These are phyloP conservation scores for Mycena leptocephala DNA, from an alignment of 768 basidiomycete genomes.

Conservation along the genomic window DNA sequence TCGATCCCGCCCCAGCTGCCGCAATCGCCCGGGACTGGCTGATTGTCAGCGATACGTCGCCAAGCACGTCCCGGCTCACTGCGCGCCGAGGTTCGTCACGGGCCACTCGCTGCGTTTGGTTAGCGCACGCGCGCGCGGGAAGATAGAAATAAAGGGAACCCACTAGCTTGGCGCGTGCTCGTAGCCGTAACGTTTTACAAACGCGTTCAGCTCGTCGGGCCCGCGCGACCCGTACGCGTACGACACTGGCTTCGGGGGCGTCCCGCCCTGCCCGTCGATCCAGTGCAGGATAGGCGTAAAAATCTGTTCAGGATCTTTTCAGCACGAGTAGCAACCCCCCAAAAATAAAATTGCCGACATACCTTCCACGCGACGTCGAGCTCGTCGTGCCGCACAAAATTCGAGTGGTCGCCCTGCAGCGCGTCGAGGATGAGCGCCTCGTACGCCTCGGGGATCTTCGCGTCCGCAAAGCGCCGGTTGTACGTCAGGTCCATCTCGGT, in stretches of 20 bases:
- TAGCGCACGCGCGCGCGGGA: too few species aligned
- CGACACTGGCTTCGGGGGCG: slow-evolving; percentile 77
- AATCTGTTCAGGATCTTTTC: slow-evolving; percentile 68
- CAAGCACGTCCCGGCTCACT: slow-evolving; percentile 1
- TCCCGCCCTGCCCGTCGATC: slow-evolving; percentile 87
- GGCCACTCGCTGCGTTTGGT: slow-evolving; percentile 25
- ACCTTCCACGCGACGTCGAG: slow-evolving; percentile 99
- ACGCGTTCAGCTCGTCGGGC: slow-evolving; percentile 85
- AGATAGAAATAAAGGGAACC: slow-evolving; percentile 51
- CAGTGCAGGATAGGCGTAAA: slow-evolving; percentile 97
- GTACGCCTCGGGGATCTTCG: slow-evolving; percentile 96
- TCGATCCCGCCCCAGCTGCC: slow-evolving; percentile 19
- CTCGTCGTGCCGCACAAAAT: slow-evolving; percentile 98
- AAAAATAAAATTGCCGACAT: slow-evolving; percentile 35
- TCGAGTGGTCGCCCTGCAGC: slow-evolving; percentile 96
- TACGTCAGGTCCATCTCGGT: slow-evolving; percentile 99
- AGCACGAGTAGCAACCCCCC: neutral
- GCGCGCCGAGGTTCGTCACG: slow-evolving; percentile 22
- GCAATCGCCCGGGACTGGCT: slow-evolving; percentile 14
- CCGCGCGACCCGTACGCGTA: slow-evolving; percentile 98
- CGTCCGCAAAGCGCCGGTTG: slow-evolving; percentile 93
- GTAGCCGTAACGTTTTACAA: slow-evolving; percentile 84
- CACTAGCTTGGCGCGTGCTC: slow-evolving; percentile 84
- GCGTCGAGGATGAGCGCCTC: slow-evolving; percentile 96
- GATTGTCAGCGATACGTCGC: neutral